These are phyloP conservation scores for Prunus campanulata DNA, from an alignment of 306 rosid species.

Conservation along the genomic window DNA sequence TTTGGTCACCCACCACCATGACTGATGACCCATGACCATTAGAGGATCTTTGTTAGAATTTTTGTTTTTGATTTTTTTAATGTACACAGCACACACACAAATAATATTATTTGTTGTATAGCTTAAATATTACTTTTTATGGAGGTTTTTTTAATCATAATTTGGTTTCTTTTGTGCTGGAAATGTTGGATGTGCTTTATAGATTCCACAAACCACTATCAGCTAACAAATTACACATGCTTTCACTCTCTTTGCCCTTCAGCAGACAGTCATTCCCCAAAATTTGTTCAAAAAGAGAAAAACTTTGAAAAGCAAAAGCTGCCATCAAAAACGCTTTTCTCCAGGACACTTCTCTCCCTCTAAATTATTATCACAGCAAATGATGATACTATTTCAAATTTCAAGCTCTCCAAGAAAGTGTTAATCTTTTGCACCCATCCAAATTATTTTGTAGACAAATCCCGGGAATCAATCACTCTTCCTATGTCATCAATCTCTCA, in stretches of 20 bases:
- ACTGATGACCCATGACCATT: slow-evolving; percentile 22
- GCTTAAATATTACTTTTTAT: background rate
- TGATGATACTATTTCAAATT: background rate
- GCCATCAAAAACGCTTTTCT: slow-evolving; percentile 36
- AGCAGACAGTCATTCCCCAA: slow-evolving; percentile 64
- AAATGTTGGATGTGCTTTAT: slow-evolving; percentile 48
- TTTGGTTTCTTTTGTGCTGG: slow-evolving; percentile 51
- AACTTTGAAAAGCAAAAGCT: slow-evolving; percentile 82
- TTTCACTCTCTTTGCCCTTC: slow-evolving; percentile 31
- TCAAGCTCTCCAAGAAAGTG: background rate
- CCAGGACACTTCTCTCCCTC: slow-evolving; percentile 33
- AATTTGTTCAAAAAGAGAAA: slow-evolving; percentile 55
- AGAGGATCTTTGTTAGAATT: slow-evolving; percentile 38
- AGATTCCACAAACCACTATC: slow-evolving; percentile 55
- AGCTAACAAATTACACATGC: slow-evolving; percentile 31
- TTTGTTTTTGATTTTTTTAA: background rate
- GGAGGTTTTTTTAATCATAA: background rate
- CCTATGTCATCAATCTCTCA: background rate
- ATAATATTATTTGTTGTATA: background rate
- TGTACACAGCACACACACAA: background rate
- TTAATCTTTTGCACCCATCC: background rate
- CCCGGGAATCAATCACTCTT: background rate
- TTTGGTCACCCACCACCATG: slow-evolving; percentile 77
- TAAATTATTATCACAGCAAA: background rate
- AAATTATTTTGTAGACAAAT: background rate